These are phyloP conservation scores for Xylaria grammica DNA, from an alignment of 495 filamentous ascomycete genomes.

Conservation along the genomic window DNA sequence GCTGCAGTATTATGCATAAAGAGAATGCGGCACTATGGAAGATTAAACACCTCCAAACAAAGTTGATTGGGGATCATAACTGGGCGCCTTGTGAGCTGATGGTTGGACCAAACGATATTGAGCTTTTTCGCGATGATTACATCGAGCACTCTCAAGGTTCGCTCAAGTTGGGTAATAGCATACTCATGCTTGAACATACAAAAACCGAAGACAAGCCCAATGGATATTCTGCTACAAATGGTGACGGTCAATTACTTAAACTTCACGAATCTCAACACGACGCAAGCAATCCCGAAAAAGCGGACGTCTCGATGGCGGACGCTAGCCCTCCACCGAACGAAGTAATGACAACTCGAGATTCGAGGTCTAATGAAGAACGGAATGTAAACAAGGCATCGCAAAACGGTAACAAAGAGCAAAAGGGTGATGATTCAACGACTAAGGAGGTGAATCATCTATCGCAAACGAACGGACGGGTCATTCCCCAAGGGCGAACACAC, in stretches of 20 bases:
- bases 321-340: conserved; percentile 18
- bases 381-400: conserved; percentile 16
- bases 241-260: not conserved
- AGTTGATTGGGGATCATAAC: conserved; percentile 76
- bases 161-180: conserved; percentile 28
- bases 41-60: conserved; percentile 76
- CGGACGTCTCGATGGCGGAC: conserved; percentile 34
- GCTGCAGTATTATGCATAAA: conserved; percentile 71
- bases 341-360: conserved; percentile 6
- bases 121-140: conserved; percentile 51
- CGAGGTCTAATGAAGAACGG: conserved; percentile 11
- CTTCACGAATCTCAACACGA: conserved; percentile 16
- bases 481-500: conserved; percentile 20
- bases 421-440: not conserved
- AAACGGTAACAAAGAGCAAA: conserved; percentile 11
- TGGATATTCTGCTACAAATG: conserved; percentile 14
- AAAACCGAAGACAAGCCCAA: conserved; percentile 23
- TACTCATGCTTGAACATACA: conserved; percentile 22
- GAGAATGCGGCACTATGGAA: conserved; percentile 77
- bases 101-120: conserved; percentile 59
- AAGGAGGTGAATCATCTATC: conserved; percentile 35
- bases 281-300: conserved; percentile 17
- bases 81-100: conserved; percentile 77
- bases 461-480: not conserved
- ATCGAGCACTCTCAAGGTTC: conserved; percentile 32